Percentiles rank a stretch among this genome's conserved stretches.
phyloP scores from a whole-genome alignment of 208 protist genomes.

The Trichomonas gallinae region DNA sequence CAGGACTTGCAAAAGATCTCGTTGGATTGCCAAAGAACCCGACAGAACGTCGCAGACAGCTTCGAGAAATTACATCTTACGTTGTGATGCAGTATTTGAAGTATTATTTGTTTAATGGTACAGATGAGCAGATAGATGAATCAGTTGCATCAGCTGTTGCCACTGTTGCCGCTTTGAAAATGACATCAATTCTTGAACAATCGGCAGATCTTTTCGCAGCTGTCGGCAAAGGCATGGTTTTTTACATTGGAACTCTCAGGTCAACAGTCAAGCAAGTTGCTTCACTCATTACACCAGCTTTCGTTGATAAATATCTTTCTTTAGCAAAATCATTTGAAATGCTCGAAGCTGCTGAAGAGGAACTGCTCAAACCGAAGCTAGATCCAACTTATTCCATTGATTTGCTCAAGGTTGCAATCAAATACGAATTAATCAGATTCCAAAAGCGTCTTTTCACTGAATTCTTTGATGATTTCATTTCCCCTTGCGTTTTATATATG shows the following conservation, averaged over 20 bases:
- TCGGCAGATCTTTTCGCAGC: neutral
- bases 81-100: neutral
- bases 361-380: neutral
- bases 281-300: neutral
- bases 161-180: neutral
- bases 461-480: neutral
- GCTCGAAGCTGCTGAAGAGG: neutral
- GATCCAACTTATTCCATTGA: neutral
- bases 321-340: neutral
- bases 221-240: neutral
- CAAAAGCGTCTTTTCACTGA: neutral
- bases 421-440: neutral
- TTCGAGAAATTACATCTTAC: neutral
- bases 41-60: neutral
- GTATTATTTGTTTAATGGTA: neutral
- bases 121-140: neutral
- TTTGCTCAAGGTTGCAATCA: neutral
- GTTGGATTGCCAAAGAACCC: neutral
- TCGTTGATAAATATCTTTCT: neutral
- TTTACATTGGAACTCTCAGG: neutral
- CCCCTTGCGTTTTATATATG: neutral
- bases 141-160: neutral
- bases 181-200: neutral
- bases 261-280: neutral
- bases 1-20: neutral